Evolutionary conservation across 1,284 basidiomycete species (phyloP), one percentile per base, ranked within the genome.

Genomic region (Puccinia coronata): DNA sequence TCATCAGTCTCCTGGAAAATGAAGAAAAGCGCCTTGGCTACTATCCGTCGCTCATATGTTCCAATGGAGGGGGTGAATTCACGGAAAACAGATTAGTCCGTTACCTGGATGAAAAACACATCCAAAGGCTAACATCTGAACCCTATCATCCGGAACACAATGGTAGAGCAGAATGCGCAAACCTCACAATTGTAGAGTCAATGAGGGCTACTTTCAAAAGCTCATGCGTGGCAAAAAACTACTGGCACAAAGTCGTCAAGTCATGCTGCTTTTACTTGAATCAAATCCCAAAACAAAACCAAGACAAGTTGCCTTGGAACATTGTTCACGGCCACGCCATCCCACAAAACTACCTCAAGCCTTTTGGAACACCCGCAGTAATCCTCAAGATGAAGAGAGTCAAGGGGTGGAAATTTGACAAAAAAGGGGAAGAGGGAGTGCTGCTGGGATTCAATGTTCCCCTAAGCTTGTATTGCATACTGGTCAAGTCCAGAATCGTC

Each of bases 111-210:
- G 16, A 12, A 8, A 36, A 65, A 2, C 12, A 23, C 14, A 65
- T 65, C 39, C 8, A 39, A 31, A n/a, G 28, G 16, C 18, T 25
- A 5, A 39, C 16, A 1, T 65, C 61, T 18, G 34, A 65, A 12
- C 25, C 61, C 18, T 65, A 65, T n/a, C n/a, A 25, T 12, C 61
- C 61, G 4, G n/a, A 65, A 39, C 61, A 65, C 18, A 65, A 65
- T 5, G 61, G 61, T 36, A n/a, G 18, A 39, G 61, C 61, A 2
- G 34, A 65, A 16, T 9, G 39, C 9, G 43, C 43, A 6, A 47
- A 47, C 16, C 43, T 8, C 6, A 47, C 43, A 47, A 47, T 47
- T 16, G 18, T 43, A 2, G 61, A 65, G 23, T 65, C 61, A 23
- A n/a, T 43, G 14, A 12, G 31, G 14, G 18, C 34, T 1, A 23